Evolutionary conservation across 2,329 filamentous ascomycete species (phyloP).

Genomic region (Colletotrichum costaricense): DNA sequence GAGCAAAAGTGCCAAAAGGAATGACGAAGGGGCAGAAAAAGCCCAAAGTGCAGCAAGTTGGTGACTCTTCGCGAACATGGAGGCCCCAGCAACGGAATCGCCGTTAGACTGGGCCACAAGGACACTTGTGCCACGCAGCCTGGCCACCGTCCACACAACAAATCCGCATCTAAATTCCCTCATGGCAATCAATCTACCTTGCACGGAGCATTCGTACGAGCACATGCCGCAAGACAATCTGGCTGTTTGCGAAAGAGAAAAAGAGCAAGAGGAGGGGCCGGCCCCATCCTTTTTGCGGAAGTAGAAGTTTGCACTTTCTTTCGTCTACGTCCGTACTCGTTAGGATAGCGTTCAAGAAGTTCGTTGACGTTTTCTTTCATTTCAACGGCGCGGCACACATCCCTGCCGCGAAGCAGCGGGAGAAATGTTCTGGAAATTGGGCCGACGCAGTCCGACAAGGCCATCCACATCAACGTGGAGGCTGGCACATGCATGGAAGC

Average conservation of each 20-base stretch:
- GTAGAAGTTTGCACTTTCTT: neutral
- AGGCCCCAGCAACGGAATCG: conserved; percentile 23
- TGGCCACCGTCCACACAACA: neutral
- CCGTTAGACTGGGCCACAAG: conserved; percentile 12
- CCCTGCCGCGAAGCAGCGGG: neutral
- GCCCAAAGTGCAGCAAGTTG: neutral
- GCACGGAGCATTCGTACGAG: neutral
- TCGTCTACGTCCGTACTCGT: neutral
- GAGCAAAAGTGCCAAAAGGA: neutral
- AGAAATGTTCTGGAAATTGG: conserved; percentile 10
- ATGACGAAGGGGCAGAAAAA: neutral
- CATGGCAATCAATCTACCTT: neutral
- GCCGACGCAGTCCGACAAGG: neutral
- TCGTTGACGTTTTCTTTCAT: neutral
- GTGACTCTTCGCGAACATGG: neutral
- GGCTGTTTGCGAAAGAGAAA: neutral
- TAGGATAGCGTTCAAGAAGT: neutral
- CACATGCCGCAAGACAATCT: neutral
- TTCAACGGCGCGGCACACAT: neutral
- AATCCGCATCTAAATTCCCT: neutral
- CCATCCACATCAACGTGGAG: neutral
- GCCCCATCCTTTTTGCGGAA: neutral
- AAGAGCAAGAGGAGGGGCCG: neutral
- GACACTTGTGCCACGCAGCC: neutral
- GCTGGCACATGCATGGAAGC: conserved; percentile 10